Percentiles rank a stretch among this genome's conserved stretches.
phyloP scores from a whole-genome alignment of 495 filamentous ascomycete genomes.

The Cercophora sp. region DNA sequence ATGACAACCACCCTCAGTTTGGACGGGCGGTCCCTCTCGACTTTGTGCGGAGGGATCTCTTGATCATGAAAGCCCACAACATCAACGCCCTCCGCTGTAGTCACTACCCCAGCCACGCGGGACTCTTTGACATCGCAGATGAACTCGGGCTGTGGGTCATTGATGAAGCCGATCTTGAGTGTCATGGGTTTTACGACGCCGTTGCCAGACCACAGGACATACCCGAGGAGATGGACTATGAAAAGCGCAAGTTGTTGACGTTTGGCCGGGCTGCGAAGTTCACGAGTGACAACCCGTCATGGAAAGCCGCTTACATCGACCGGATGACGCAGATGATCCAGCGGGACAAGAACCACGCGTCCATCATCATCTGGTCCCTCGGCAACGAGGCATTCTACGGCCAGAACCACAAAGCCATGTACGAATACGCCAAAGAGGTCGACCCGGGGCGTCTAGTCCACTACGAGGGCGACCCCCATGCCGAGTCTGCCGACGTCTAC shows the following conservation, averaged over 20 bases:
- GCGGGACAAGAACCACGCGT: constrained; percentile 63
- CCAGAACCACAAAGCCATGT: constrained; percentile 60
- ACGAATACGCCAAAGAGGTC: constrained; percentile 50
- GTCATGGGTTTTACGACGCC: constrained; percentile 59
- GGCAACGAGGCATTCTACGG: constrained; percentile 70
- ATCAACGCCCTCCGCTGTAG: constrained; percentile 61
- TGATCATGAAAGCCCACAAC: constrained; percentile 66
- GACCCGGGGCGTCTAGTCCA: constrained; percentile 60
- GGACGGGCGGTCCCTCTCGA: constrained; percentile 58
- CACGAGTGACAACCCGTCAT: constrained; percentile 59
- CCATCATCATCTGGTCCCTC: constrained; percentile 66
- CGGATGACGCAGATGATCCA: constrained; percentile 59
- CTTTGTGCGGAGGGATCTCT: constrained; percentile 54
- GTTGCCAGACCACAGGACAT: constrained; percentile 44
- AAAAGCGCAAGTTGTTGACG: constrained; percentile 52
- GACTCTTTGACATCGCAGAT: constrained; percentile 59
- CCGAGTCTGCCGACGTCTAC: constrained; percentile 59
- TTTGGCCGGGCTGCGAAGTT: constrained; percentile 50
- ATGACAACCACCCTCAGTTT: constrained; percentile 57
- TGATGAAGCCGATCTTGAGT: constrained; percentile 69
- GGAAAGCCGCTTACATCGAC: constrained; percentile 63
- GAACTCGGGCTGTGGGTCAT: constrained; percentile 68
- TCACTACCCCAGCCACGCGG: constrained; percentile 58
- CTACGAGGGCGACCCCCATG: constrained; percentile 61
- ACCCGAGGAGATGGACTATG: constrained; percentile 44